A percentile compares a stretch with the other conserved stretches of the same genome.
Evolutionary conservation across 1,284 basidiomycete genomes (phyloP).

Genomic region (Heterobasidion occidentale): DNA sequence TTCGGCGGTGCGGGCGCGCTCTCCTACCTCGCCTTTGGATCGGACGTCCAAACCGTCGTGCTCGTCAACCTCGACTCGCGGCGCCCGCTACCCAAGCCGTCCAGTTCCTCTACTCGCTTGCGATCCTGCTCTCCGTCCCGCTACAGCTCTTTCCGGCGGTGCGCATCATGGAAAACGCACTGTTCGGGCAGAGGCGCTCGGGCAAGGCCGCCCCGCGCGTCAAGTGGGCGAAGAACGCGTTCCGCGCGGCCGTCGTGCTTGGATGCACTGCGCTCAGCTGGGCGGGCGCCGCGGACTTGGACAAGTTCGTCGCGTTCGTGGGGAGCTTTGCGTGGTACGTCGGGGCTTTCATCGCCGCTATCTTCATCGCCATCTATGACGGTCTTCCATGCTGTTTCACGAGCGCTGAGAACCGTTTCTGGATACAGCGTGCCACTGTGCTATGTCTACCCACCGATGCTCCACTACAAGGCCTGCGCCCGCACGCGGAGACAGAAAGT

Average conservation of each 20-base stretch:
- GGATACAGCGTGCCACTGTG: slow-evolving; percentile 78
- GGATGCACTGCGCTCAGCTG: slow-evolving; percentile 75
- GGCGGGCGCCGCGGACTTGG: slow-evolving; percentile 83
- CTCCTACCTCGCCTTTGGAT: slow-evolving; percentile 86
- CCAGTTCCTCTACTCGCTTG: slow-evolving; percentile 85
- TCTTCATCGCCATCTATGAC: background rate
- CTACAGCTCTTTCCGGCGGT: slow-evolving; percentile 97
- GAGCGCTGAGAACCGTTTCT: background rate
- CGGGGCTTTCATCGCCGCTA: background rate
- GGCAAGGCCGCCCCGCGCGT: slow-evolving; percentile 67
- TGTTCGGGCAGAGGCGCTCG: slow-evolving; percentile 72
- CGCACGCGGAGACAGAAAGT: slow-evolving; percentile 63
- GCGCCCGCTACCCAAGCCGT: slow-evolving; percentile 88
- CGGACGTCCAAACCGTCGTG: slow-evolving; percentile 87
- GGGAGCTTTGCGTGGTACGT: slow-evolving; percentile 91
- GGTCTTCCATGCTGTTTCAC: background rate
- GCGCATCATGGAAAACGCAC: slow-evolving; percentile 92
- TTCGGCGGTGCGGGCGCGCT: slow-evolving; percentile 90
- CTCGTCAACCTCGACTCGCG: slow-evolving; percentile 88
- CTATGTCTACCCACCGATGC: slow-evolving; percentile 90
- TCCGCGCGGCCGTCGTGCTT: slow-evolving; percentile 74
- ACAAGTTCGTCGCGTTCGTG: slow-evolving; percentile 95
- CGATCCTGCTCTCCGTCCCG: slow-evolving; percentile 91
- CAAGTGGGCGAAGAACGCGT: slow-evolving; percentile 91
- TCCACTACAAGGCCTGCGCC: slow-evolving; percentile 88